Conservation (phyloP, 2,329 filamentous ascomycete species). For the Pestalotiopsis sp. region DNA sequence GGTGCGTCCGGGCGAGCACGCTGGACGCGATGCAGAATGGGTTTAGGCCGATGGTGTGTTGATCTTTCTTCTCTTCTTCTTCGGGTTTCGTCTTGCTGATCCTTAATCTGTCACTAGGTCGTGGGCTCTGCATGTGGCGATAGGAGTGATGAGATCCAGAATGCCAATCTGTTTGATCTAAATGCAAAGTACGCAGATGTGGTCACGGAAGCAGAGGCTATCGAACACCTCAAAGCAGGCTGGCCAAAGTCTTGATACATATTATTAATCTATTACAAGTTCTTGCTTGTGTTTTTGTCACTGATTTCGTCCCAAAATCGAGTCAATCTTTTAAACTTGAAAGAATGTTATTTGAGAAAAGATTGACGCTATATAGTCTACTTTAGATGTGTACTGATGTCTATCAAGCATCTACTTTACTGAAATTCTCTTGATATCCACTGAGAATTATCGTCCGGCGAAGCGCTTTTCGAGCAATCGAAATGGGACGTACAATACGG, state of each 20-base stretch:
- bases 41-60: conserved; percentile 44
- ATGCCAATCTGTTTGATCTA: conserved; percentile 47
- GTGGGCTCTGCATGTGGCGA: conserved; percentile 49
- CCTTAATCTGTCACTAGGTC: conserved; percentile 28
- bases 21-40: conserved; percentile 47
- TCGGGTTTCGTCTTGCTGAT: not conserved
- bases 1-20: conserved; percentile 46
- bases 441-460: conserved; percentile 24
- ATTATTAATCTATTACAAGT: not conserved
- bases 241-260: conserved; percentile 27
- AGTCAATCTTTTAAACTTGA: too few species aligned
- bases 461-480: conserved; percentile 39
- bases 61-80: not conserved
- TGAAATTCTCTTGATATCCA: not conserved
- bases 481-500: conserved; percentile 45
- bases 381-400: not conserved
- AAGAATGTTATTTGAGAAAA: not conserved
- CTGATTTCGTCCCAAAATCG: too few species aligned
- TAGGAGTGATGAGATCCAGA: conserved; percentile 43
- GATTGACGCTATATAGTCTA: not conserved
- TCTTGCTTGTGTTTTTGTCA: not conserved
- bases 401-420: not conserved
- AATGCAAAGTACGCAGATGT: conserved; percentile 50
- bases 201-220: conserved; percentile 41
- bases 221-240: conserved; percentile 37